Conservation (phyloP, 2,329 filamentous ascomycete species). For the Fusarium verrucosum region DNA sequence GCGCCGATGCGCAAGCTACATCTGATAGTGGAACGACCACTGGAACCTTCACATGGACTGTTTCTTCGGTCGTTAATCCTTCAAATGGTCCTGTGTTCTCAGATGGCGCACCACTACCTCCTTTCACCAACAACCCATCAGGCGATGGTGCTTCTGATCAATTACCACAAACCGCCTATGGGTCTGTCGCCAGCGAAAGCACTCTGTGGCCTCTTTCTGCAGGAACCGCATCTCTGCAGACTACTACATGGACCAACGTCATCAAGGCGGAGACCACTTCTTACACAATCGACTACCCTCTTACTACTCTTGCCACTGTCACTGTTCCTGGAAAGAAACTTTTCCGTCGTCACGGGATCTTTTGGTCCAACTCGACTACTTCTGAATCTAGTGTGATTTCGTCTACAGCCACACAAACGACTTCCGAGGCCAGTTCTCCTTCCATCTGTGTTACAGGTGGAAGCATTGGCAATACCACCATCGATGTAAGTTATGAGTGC, state of each 20-base stretch:
- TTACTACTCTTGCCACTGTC: conserved; percentile 52
- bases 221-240: conserved; percentile 44
- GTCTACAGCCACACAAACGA: conserved; percentile 3
- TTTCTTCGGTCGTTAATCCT: conserved; percentile 41
- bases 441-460: conserved; percentile 45
- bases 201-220: conserved; percentile 40
- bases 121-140: conserved; percentile 26
- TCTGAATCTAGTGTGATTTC: conserved; percentile 18
- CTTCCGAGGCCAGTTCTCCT: conserved; percentile 22
- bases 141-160: conserved; percentile 26
- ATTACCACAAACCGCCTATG: conserved; percentile 38
- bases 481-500: conserved; percentile 48
- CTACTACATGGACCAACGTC: conserved; percentile 53
- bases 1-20: conserved; percentile 25
- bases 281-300: conserved; percentile 52
- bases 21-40: conserved; percentile 36
- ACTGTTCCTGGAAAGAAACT: conserved; percentile 43
- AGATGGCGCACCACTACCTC: conserved; percentile 22
- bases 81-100: conserved; percentile 38
- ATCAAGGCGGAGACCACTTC: conserved; percentile 53
- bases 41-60: conserved; percentile 37
- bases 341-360: conserved; percentile 46
- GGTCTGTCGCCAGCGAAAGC: conserved; percentile 31
- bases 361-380: conserved; percentile 48
- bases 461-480: conserved; percentile 51